phyloP scores from a whole-genome alignment of 2,329 filamentous ascomycete species.

The Talaromyces sp. region DNA sequence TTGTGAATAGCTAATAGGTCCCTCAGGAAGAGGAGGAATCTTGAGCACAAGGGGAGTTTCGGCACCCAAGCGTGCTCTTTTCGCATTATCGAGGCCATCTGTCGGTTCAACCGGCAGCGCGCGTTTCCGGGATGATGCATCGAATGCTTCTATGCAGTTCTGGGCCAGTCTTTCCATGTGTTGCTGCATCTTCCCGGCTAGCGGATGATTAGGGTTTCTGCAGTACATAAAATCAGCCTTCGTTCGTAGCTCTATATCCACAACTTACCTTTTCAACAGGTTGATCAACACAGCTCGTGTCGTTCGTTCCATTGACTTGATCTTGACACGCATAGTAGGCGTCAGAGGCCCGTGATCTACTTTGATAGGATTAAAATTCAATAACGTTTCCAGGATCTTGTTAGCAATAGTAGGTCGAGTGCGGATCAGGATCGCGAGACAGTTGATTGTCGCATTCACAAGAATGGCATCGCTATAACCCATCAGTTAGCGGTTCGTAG shows the following conservation, averaged over 20 bases:
- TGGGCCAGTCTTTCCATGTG: slow-evolving; percentile 80
- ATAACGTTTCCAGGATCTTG: slow-evolving; percentile 77
- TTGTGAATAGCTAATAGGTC: slow-evolving; percentile 73
- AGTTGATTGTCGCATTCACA: slow-evolving; percentile 88
- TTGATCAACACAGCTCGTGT: slow-evolving; percentile 79
- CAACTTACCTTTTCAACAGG: slow-evolving; percentile 68
- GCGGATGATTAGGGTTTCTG: slow-evolving; percentile 75
- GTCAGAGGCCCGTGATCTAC: slow-evolving; percentile 73
- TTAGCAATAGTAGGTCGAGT: slow-evolving; percentile 74
- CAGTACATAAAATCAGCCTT: slow-evolving; percentile 22
- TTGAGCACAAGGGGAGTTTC: slow-evolving; percentile 48
- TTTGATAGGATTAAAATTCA: slow-evolving; percentile 89
- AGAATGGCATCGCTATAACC: slow-evolving; percentile 71
- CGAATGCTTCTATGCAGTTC: slow-evolving; percentile 71
- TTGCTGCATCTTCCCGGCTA: slow-evolving; percentile 75
- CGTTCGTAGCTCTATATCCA: not conserved
- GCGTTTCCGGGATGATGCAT: slow-evolving; percentile 74
- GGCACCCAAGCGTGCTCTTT: slow-evolving; percentile 69
- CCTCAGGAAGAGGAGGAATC: slow-evolving; percentile 68
- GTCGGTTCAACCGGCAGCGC: slow-evolving; percentile 65
- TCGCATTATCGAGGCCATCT: slow-evolving; percentile 70
- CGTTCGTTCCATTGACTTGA: slow-evolving; percentile 94
- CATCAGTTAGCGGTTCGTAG: not conserved
- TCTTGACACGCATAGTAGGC: slow-evolving; percentile 71
- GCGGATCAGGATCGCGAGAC: slow-evolving; percentile 76